These are phyloP conservation scores for Leucoagaricus sp. DNA, from an alignment of 1,284 basidiomycete genomes.

Conservation along the genomic window DNA sequence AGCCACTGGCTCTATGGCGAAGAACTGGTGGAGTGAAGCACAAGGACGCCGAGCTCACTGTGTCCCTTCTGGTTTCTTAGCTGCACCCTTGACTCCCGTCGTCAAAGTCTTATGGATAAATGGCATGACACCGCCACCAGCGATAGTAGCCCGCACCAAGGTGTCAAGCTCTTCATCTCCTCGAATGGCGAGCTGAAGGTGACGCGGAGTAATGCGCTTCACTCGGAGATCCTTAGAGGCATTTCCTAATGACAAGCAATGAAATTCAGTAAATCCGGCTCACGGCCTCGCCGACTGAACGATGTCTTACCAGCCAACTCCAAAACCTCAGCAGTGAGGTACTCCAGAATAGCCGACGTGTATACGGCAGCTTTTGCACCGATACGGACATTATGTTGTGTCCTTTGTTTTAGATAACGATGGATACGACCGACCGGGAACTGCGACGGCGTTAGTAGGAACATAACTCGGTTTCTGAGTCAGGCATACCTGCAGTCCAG, in stretches of 20 bases:
- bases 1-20: too few relatives aligned
- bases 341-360: constrained; percentile 89
- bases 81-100: constrained; percentile 36
- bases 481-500: constrained; percentile 76
- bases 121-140: constrained; percentile 90
- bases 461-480: not conserved
- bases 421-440: constrained; percentile 95
- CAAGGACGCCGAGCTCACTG: not conserved
- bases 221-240: constrained; percentile 95
- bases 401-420: constrained; percentile 91
- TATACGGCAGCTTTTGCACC: constrained; percentile 93
- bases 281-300: not conserved
- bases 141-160: constrained; percentile 70
- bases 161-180: constrained; percentile 93
- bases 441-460: constrained; percentile 36
- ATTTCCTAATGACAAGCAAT: constrained; percentile 81
- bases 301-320: constrained; percentile 75
- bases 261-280: not conserved
- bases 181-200: constrained; percentile 91
- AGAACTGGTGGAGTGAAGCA: not conserved
- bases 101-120: constrained; percentile 94
- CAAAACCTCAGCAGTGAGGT: constrained; percentile 88
- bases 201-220: constrained; percentile 95
- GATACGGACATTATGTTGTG: constrained; percentile 92
- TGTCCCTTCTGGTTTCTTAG: constrained; percentile 37